Conservation (phyloP, 2,329 filamentous ascomycete genomes). For the Colletotrichum orchidophilum region DNA sequence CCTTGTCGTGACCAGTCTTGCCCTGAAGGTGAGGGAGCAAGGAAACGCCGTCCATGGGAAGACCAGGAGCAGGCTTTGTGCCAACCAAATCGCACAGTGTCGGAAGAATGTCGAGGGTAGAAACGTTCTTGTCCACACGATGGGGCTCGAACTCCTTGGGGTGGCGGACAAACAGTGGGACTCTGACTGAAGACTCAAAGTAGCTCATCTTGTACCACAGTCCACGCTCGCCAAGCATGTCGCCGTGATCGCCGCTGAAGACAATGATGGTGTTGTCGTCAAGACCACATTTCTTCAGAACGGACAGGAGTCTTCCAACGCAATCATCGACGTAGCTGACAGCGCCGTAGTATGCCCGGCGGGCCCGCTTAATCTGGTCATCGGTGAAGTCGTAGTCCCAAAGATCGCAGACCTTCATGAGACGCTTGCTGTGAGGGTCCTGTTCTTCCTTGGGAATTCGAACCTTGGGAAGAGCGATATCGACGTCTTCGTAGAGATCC, state of each 20-base stretch:
- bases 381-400: conserved; percentile 85
- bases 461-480: conserved; percentile 84
- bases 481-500: conserved; percentile 89
- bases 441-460: conserved; percentile 82
- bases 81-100: conserved; percentile 87
- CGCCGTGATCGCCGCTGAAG: conserved; percentile 93
- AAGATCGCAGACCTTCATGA: conserved; percentile 87
- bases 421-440: conserved; percentile 86
- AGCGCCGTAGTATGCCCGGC: conserved; percentile 90
- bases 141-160: conserved; percentile 79
- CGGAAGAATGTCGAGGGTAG: conserved; percentile 88
- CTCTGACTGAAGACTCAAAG: conserved; percentile 90
- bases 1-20: conserved; percentile 78
- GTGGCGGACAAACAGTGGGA: conserved; percentile 86
- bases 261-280: conserved; percentile 89
- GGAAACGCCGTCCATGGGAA: conserved; percentile 89
- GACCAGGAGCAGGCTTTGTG: conserved; percentile 70
- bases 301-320: conserved; percentile 82
- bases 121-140: conserved; percentile 84
- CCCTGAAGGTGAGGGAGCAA: conserved; percentile 81
- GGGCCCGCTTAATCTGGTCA: conserved; percentile 85
- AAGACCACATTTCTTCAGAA: conserved; percentile 81
- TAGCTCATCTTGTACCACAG: conserved; percentile 99
- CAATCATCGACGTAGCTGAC: conserved; percentile 95
- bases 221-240: conserved; percentile 93